These are phyloP conservation scores for Dothideomycetes sp. DNA, from an alignment of 2,329 filamentous ascomycete species.

Conservation along the genomic window DNA sequence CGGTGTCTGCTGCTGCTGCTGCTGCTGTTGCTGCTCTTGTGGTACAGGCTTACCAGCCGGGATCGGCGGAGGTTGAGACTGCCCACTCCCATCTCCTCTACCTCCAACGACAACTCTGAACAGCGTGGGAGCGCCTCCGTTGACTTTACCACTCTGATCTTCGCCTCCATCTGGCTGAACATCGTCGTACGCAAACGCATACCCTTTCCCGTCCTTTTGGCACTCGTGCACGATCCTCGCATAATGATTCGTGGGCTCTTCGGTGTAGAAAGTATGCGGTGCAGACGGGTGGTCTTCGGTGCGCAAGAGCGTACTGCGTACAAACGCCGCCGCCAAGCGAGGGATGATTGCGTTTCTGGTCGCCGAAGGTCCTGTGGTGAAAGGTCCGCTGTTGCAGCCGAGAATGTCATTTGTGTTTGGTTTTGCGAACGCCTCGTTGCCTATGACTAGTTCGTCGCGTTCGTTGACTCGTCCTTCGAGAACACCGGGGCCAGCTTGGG, in stretches of 20 bases:
- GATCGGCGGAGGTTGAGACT: not conserved
- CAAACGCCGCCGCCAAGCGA: conserved; percentile 66
- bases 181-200: conserved; percentile 57
- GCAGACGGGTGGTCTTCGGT: conserved; percentile 27
- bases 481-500: conserved; percentile 48
- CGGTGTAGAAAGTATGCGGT: conserved; percentile 22
- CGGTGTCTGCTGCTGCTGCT: conserved; percentile 1
- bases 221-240: conserved; percentile 44
- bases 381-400: conserved; percentile 55
- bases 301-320: conserved; percentile 57
- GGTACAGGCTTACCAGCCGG: not conserved
- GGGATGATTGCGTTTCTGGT: conserved; percentile 55
- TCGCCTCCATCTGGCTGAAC: conserved; percentile 48
- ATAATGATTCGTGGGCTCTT: conserved; percentile 43
- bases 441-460: conserved; percentile 31
- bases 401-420: conserved; percentile 56
- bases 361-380: conserved; percentile 34
- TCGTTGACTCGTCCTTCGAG: conserved; percentile 38
- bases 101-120: conserved; percentile 40
- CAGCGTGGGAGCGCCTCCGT: conserved; percentile 33
- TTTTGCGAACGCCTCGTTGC: conserved; percentile 39
- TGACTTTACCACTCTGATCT: conserved; percentile 44
- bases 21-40: not conserved
- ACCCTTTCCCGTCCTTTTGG: conserved; percentile 43
- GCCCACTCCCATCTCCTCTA: conserved; percentile 1